A percentile compares a stretch with the other conserved stretches of the same genome.
phyloP scores from a whole-genome alignment of 495 filamentous ascomycete genomes.

The Apodospora peruviana region DNA sequence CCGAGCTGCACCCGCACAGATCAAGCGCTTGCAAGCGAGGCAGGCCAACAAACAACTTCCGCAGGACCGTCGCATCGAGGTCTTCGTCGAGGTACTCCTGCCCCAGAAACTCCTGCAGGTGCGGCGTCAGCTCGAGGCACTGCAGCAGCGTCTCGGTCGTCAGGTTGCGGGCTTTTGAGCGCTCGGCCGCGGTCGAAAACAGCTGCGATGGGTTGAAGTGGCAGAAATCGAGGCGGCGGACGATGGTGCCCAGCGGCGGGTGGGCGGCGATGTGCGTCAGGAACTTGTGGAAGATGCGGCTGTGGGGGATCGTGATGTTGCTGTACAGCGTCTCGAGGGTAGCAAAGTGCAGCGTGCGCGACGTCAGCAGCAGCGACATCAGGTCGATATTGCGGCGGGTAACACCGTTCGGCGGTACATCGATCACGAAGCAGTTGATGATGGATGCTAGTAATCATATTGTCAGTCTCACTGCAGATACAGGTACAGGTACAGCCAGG shows the following conservation, averaged over 20 bases:
- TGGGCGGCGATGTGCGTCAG: slow-evolving; percentile 66
- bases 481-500: background rate
- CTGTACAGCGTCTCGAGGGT: slow-evolving; percentile 75
- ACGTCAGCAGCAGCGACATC: slow-evolving; percentile 71
- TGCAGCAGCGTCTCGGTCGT: slow-evolving; percentile 69
- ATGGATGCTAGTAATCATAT: slow-evolving; percentile 54
- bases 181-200: slow-evolving; percentile 75
- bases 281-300: slow-evolving; percentile 80
- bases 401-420: slow-evolving; percentile 72
- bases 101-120: slow-evolving; percentile 73
- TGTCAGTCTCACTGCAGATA: slow-evolving; percentile 14
- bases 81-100: slow-evolving; percentile 85
- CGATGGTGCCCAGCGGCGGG: slow-evolving; percentile 68
- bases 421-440: slow-evolving; percentile 67
- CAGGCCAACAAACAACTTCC: slow-evolving; percentile 68
- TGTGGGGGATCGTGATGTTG: slow-evolving; percentile 83
- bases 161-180: slow-evolving; percentile 72
- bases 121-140: slow-evolving; percentile 70
- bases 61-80: slow-evolving; percentile 60
- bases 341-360: slow-evolving; percentile 66
- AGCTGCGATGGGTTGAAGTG: slow-evolving; percentile 82
- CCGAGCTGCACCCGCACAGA: slow-evolving; percentile 74
- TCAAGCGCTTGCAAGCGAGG: slow-evolving; percentile 67
- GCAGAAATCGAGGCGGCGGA: slow-evolving; percentile 78
- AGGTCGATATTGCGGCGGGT: slow-evolving; percentile 77